Percentiles rank a stretch among this genome's conserved stretches.
Conservation (phyloP, 306 rosid genomes). For the Mimosa bimucronata region DNA sequence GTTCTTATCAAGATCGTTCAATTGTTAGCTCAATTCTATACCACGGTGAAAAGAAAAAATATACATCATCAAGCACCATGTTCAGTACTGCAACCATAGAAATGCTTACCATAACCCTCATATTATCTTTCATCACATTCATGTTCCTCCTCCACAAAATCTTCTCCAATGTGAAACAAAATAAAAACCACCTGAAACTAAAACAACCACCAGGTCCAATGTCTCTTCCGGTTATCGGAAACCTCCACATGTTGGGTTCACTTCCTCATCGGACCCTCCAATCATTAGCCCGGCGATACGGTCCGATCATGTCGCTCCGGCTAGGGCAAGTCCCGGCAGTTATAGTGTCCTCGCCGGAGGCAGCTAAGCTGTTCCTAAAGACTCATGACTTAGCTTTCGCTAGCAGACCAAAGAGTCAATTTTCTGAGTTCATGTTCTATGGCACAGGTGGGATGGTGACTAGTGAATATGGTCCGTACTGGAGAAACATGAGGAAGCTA, state of each 20-base stretch:
- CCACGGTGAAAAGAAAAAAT: not conserved
- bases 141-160: not conserved
- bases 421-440: not conserved
- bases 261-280: not conserved
- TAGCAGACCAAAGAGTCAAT: not conserved
- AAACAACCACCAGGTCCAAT: not conserved
- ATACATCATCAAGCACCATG: not conserved
- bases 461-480: not conserved
- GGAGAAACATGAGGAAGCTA: not conserved
- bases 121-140: not conserved
- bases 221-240: not conserved
- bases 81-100: not conserved
- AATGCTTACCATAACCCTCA: not conserved
- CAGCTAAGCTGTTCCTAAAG: not conserved
- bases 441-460: not conserved
- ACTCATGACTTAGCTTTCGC: not conserved
- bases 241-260: not conserved
- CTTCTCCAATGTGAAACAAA: not conserved
- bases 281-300: not conserved
- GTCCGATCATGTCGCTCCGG: not conserved
- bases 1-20: not conserved
- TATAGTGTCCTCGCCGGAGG: not conserved
- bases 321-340: not conserved
- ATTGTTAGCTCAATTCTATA: not conserved
- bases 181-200: not conserved